Conservation (phyloP, 768 basidiomycete species). For the Mycena rosella region DNA sequence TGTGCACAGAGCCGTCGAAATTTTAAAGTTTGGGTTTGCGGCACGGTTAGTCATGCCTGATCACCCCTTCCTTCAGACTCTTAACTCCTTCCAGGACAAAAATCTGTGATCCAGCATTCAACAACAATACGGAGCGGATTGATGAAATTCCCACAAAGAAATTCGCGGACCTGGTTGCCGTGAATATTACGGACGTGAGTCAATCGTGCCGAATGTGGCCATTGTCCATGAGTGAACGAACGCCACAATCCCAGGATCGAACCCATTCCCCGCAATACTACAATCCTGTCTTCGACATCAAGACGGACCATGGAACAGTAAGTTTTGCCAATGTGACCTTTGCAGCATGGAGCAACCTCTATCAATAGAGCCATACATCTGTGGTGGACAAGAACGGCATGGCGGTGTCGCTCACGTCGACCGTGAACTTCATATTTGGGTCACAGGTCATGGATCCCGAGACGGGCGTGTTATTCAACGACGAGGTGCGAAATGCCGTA, state of each 20-base stretch:
- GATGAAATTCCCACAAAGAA: conserved; percentile 75
- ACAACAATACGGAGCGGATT: conserved; percentile 68
- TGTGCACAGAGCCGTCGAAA: conserved; percentile 86
- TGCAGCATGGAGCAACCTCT: background rate
- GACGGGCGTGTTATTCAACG: conserved; percentile 91
- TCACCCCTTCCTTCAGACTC: background rate
- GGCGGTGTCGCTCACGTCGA: conserved; percentile 89
- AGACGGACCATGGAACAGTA: conserved; percentile 90
- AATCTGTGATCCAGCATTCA: conserved; percentile 83
- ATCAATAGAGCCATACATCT: conserved; percentile 78
- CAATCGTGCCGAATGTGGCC: conserved; percentile 9
- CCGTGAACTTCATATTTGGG: conserved; percentile 92
- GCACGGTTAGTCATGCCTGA: conserved; percentile 50
- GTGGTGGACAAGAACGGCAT: conserved; percentile 88
- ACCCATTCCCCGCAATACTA: conserved; percentile 91
- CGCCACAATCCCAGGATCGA: conserved; percentile 79
- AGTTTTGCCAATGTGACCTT: conserved; percentile 40
- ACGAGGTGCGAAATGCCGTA: conserved; percentile 79
- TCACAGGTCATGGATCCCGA: conserved; percentile 87
- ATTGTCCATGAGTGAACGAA: background rate
- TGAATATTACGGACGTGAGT: conserved; percentile 85
- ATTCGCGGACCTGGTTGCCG: conserved; percentile 71
- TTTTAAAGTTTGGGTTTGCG: conserved; percentile 80
- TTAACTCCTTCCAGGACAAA: conserved; percentile 68
- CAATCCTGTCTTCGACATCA: conserved; percentile 82